phyloP scores from a whole-genome alignment of 2,329 filamentous ascomycete species.

The Daldinia sp. region DNA sequence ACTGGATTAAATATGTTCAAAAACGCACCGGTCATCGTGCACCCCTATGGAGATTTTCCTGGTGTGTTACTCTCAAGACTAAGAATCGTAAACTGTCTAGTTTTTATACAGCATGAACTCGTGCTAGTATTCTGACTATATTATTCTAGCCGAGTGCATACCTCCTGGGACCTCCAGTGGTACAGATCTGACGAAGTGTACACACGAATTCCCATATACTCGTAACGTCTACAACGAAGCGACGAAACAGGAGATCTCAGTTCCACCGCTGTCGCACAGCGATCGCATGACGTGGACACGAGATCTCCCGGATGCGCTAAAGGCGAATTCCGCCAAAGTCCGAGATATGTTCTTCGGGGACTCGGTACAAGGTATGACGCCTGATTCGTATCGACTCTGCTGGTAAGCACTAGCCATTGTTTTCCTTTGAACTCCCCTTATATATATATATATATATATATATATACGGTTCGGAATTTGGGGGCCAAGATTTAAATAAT shows the following conservation, averaged over 20 bases:
- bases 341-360: constrained; percentile 70
- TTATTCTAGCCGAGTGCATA: constrained; percentile 21
- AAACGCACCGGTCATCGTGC: constrained; percentile 16
- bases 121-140: not conserved
- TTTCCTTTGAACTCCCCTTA: not conserved
- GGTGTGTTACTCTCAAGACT: constrained; percentile 8
- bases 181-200: constrained; percentile 19
- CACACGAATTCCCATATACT: constrained; percentile 28
- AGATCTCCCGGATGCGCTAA: constrained; percentile 60
- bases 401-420: constrained; percentile 60
- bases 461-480: too few species aligned
- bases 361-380: constrained; percentile 65
- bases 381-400: constrained; percentile 73
- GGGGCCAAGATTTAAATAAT: too few species aligned
- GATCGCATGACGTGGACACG: constrained; percentile 64
- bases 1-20: constrained; percentile 14
- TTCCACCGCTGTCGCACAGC: constrained; percentile 69
- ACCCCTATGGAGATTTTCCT: constrained; percentile 21
- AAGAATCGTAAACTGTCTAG: not conserved
- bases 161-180: constrained; percentile 8
- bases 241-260: constrained; percentile 57
- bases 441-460: too few species aligned
- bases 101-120: not conserved
- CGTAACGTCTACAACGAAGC: constrained; percentile 9
- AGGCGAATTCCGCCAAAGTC: constrained; percentile 67